A percentile compares a stretch with the other conserved stretches of the same genome.
Conservation (phyloP, 768 basidiomycete species). For the Boletus speciosus region DNA sequence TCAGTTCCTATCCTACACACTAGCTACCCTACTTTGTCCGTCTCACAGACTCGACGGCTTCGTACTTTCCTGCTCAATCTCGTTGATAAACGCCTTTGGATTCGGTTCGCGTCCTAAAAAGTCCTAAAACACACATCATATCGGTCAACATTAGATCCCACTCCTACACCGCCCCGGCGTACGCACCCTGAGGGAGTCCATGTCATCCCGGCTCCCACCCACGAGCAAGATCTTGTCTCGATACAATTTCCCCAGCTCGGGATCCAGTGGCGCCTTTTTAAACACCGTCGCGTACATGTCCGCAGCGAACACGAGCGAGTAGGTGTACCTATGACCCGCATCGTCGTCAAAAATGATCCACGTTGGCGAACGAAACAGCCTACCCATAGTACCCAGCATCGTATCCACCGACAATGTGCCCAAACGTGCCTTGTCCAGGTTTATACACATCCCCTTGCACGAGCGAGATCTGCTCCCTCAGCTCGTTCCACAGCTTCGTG, state of each 20-base stretch:
- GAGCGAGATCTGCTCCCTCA: slow-evolving; percentile 67
- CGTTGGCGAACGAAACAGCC: slow-evolving; percentile 7
- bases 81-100: slow-evolving; percentile 69
- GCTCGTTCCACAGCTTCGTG: slow-evolving; percentile 73
- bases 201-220: slow-evolving; percentile 74
- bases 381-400: slow-evolving; percentile 65
- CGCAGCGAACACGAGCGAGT: slow-evolving; percentile 60
- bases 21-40: too few relatives aligned
- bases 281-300: slow-evolving; percentile 76
- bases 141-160: too few relatives aligned
- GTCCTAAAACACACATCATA: slow-evolving; percentile 43
- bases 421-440: slow-evolving; percentile 74
- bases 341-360: background rate
- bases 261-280: slow-evolving; percentile 71
- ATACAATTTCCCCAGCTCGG: slow-evolving; percentile 62
- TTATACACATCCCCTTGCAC: slow-evolving; percentile 54
- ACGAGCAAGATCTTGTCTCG: slow-evolving; percentile 70
- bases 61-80: slow-evolving; percentile 41
- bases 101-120: slow-evolving; percentile 77
- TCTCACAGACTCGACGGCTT: background rate
- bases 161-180: too few relatives aligned
- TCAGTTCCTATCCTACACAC: background rate
- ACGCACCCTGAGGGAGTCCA: slow-evolving; percentile 56
- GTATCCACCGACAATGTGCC: slow-evolving; percentile 75
- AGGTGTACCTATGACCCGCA: slow-evolving; percentile 50